Conservation (phyloP, 2,329 filamentous ascomycete species). For the Cladosporium sp. region DNA sequence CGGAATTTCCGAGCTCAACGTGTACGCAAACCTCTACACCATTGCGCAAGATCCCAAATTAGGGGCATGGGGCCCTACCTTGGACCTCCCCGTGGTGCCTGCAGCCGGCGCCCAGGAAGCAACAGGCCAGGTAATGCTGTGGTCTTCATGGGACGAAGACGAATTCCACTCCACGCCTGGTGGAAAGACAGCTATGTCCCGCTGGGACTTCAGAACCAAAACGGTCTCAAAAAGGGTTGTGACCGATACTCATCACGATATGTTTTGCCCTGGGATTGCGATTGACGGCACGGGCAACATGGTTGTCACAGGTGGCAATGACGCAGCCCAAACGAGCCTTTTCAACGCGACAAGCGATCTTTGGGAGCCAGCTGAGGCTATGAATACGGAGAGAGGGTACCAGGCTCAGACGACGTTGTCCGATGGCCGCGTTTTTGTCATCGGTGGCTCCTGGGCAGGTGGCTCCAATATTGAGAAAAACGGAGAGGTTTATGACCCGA, state of each 20-base stretch:
- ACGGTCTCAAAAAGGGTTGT: constrained; percentile 17
- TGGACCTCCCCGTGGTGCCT: neutral
- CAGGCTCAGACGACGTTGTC: constrained; percentile 47
- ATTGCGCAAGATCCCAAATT: neutral
- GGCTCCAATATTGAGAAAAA: constrained; percentile 44
- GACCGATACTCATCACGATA: constrained; percentile 44
- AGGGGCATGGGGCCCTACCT: neutral
- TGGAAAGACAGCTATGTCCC: neutral
- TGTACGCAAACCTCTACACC: neutral
- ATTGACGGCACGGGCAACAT: constrained; percentile 44
- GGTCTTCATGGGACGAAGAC: neutral
- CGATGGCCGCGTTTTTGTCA: constrained; percentile 51
- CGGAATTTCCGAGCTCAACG: neutral
- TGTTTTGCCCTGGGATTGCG: constrained; percentile 54
- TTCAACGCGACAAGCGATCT: constrained; percentile 36
- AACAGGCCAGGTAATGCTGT: neutral
- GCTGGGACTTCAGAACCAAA: neutral
- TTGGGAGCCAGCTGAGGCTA: constrained; percentile 38
- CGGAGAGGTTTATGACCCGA: constrained; percentile 49
- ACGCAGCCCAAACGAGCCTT: constrained; percentile 44
- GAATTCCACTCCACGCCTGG: neutral
- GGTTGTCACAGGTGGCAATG: constrained; percentile 50
- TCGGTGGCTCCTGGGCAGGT: constrained; percentile 54
- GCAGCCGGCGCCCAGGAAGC: neutral
- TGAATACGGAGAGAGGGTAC: constrained; percentile 48